phyloP scores from a whole-genome alignment of 495 filamentous ascomycete species.

The Cryomyces minteri region DNA sequence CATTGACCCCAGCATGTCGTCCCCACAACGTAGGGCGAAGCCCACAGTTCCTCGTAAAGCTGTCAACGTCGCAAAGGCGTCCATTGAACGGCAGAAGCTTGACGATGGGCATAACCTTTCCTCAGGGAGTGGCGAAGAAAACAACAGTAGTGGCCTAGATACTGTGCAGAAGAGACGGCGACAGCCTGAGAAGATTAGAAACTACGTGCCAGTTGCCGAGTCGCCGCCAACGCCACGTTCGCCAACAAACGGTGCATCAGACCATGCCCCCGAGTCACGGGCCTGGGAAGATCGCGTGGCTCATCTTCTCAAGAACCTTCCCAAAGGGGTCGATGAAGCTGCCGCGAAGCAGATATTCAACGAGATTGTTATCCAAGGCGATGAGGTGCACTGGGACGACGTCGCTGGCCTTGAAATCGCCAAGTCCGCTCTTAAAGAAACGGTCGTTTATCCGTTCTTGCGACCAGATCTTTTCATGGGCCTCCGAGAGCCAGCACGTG shows the following conservation, averaged over 20 bases:
- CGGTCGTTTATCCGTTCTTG: slow-evolving; percentile 93
- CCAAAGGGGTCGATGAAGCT: slow-evolving; percentile 57
- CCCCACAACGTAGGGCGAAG: too few species aligned
- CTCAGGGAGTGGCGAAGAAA: slow-evolving; percentile 2
- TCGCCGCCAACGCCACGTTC: background rate
- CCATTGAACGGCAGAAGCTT: background rate
- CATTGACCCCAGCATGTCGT: too few species aligned
- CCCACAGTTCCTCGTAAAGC: slow-evolving; percentile 5
- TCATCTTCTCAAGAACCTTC: slow-evolving; percentile 54
- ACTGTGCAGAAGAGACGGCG: slow-evolving; percentile 5
- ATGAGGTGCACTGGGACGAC: slow-evolving; percentile 90
- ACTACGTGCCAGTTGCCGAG: background rate
- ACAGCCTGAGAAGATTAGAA: slow-evolving; percentile 1
- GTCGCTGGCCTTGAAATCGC: slow-evolving; percentile 81
- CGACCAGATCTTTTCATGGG: slow-evolving; percentile 93
- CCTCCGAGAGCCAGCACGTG: slow-evolving; percentile 79
- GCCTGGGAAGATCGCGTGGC: slow-evolving; percentile 31
- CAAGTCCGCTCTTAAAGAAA: slow-evolving; percentile 85
- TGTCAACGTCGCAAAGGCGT: background rate
- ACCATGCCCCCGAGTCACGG: slow-evolving; percentile 13
- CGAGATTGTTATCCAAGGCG: slow-evolving; percentile 87
- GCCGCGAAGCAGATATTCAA: slow-evolving; percentile 87
- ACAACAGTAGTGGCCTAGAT: slow-evolving; percentile 16
- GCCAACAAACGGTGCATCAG: slow-evolving; percentile 5
- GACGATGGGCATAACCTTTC: background rate